Evolutionary conservation across 1,139 yeast species (phyloP).

Genomic region (Debaryomyces udenii): DNA sequence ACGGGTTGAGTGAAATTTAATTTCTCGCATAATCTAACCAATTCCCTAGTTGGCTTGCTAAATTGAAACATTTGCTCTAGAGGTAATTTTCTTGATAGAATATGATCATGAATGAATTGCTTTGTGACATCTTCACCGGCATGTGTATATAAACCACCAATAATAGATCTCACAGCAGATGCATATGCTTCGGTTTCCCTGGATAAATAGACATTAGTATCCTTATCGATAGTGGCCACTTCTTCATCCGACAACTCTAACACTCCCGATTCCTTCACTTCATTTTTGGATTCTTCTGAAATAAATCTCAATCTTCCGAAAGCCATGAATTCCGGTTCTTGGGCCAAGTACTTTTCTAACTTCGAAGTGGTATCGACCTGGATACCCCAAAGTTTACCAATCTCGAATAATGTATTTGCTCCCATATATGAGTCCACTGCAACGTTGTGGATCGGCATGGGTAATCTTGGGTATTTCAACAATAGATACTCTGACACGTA

Average conservation of each 20-base stretch:
- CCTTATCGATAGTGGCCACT: conserved; percentile 21
- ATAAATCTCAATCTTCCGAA: conserved; percentile 67
- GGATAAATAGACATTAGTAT: conserved; percentile 27
- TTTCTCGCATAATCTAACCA: conserved; percentile 75
- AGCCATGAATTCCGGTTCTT: conserved; percentile 65
- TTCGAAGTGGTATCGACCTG: conserved; percentile 69
- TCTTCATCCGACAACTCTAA: conserved; percentile 47
- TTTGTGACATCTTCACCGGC: conserved; percentile 64
- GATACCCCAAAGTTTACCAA: conserved; percentile 87
- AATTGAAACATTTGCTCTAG: conserved; percentile 75
- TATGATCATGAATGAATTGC: conserved; percentile 67
- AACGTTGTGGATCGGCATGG: conserved; percentile 71
- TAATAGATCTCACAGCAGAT: conserved; percentile 66
- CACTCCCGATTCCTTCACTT: conserved; percentile 52
- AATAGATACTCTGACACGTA: conserved; percentile 75
- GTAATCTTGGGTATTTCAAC: conserved; percentile 84
- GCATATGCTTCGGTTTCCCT: conserved; percentile 49
- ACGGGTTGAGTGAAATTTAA: conserved; percentile 77
- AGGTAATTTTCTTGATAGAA: conserved; percentile 78
- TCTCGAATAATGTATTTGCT: conserved; percentile 57
- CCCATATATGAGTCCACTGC: conserved; percentile 78
- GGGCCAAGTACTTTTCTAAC: conserved; percentile 67
- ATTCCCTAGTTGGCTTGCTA: conserved; percentile 83
- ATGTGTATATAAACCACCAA: conserved; percentile 72
- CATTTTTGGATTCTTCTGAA: conserved; percentile 36